A percentile compares a stretch with the other conserved stretches of the same genome.
These are phyloP conservation scores for Camellia oleifera DNA, from an alignment of 179 eudicot genomes.

Conservation along the genomic window DNA sequence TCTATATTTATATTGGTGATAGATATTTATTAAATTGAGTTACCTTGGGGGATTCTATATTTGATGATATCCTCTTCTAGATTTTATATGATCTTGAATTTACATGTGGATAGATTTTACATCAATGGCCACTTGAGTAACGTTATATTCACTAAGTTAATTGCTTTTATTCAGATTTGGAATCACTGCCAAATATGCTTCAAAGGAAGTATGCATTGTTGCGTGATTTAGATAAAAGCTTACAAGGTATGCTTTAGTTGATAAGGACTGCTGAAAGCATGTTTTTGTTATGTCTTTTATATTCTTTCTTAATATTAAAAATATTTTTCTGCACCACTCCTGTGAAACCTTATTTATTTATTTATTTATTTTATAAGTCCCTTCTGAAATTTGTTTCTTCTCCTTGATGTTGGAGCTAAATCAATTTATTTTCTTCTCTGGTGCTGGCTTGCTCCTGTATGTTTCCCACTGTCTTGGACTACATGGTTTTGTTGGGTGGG, in stretches of 20 bases:
- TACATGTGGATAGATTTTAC: not conserved
- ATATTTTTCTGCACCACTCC: not conserved
- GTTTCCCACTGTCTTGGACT: not conserved
- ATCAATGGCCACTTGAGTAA: not conserved
- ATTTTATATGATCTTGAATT: not conserved
- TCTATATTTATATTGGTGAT: not conserved
- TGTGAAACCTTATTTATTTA: not conserved
- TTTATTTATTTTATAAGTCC: too few relatives aligned
- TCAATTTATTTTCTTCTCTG: not conserved
- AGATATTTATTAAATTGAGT: not conserved
- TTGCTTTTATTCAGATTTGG: slow-evolving; percentile 42
- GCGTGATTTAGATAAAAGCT: slow-evolving; percentile 64
- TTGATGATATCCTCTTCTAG: not conserved
- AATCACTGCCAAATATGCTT: slow-evolving; percentile 62
- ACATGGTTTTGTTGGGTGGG: not conserved
- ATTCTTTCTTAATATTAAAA: not conserved
- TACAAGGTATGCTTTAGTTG: slow-evolving; percentile 39
- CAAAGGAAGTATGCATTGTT: slow-evolving; percentile 66
- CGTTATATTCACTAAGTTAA: not conserved
- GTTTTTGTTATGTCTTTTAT: not conserved
- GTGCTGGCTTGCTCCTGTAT: not conserved
- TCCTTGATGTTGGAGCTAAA: not conserved
- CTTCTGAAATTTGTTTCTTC: not conserved
- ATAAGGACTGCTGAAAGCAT: not conserved
- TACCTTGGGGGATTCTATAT: slow-evolving; percentile 1